These are phyloP conservation scores for Annulohypoxylon maeteangense DNA, from an alignment of 495 filamentous ascomycete genomes.

Conservation along the genomic window DNA sequence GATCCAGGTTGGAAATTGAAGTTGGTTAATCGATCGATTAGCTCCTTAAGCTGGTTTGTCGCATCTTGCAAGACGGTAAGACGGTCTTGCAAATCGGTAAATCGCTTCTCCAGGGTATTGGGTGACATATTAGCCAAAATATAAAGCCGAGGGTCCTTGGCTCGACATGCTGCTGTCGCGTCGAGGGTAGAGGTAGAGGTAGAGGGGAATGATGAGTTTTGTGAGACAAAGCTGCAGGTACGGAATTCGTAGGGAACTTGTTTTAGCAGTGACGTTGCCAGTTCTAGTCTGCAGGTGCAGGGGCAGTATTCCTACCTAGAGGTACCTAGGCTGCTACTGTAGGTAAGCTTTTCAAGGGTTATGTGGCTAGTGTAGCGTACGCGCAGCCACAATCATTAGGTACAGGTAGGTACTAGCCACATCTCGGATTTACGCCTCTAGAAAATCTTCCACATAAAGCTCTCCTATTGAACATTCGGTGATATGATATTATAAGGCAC, in stretches of 20 bases:
- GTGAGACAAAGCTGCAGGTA: slow-evolving; percentile 20
- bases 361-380: slow-evolving; percentile 15
- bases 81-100: slow-evolving; percentile 71
- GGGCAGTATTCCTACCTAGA: too few species aligned
- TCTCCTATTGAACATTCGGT: slow-evolving; percentile 4
- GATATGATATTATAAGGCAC: slow-evolving; percentile 3
- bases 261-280: slow-evolving; percentile 38
- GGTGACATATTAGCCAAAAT: slow-evolving; percentile 61
- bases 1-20: slow-evolving; percentile 72
- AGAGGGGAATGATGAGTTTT: background rate
- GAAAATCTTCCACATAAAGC: slow-evolving; percentile 35
- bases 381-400: background rate
- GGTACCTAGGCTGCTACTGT: background rate
- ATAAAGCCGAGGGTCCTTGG: slow-evolving; percentile 22
- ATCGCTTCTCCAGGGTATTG: slow-evolving; percentile 70
- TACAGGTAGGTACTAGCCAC: slow-evolving; percentile 6
- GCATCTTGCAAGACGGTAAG: slow-evolving; percentile 74
- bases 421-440: slow-evolving; percentile 15
- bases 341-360: background rate
- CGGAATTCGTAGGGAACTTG: background rate
- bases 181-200: background rate
- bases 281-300: slow-evolving; percentile 11
- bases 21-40: slow-evolving; percentile 78
- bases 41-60: slow-evolving; percentile 73
- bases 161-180: background rate